Evolutionary conservation across 192 early-diverging fungal genomes (phyloP).

Genomic region (Coemansia sp.): DNA sequence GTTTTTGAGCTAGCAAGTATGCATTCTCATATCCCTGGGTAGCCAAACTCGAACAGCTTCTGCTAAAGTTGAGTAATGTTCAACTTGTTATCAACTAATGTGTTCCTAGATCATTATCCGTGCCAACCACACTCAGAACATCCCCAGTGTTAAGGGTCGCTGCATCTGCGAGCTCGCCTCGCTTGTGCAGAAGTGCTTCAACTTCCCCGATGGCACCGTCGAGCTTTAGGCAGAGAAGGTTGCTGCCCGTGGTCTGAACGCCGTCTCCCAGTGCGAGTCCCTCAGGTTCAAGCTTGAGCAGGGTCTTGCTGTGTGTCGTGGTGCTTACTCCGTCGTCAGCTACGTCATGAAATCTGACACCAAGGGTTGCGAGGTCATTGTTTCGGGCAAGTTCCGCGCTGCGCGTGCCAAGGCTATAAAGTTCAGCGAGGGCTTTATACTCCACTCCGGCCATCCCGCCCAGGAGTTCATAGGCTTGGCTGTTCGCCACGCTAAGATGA

Average conservation of each 20-base stretch:
- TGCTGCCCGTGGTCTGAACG: constrained; percentile 94
- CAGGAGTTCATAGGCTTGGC: constrained; percentile 94
- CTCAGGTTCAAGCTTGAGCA: constrained; percentile 97
- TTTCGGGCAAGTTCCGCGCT: constrained; percentile 99
- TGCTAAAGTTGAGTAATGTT: neutral
- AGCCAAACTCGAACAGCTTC: neutral
- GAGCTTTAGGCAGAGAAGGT: constrained; percentile 99
- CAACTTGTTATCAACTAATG: neutral
- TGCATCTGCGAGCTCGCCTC: constrained; percentile 98
- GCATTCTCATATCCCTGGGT: neutral
- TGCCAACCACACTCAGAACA: constrained; percentile 96
- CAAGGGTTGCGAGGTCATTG: constrained; percentile 99
- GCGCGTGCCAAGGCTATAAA: constrained; percentile 99
- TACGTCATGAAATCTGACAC: constrained; percentile 99
- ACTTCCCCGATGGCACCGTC: constrained; percentile 97
- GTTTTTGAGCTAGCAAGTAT: neutral
- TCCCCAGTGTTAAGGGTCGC: constrained; percentile 97
- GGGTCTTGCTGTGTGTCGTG: constrained; percentile 95
- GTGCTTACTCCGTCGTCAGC: constrained; percentile 97
- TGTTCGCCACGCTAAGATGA: constrained; percentile 95
- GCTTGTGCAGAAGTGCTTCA: constrained; percentile 99
- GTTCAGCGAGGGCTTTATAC: constrained; percentile 99
- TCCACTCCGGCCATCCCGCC: constrained; percentile 99
- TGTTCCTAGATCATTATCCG: constrained; percentile 98
- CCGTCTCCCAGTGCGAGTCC: constrained; percentile 98